These are phyloP conservation scores for Trypanosoma mega DNA, from an alignment of 208 protist species.

Conservation along the genomic window DNA sequence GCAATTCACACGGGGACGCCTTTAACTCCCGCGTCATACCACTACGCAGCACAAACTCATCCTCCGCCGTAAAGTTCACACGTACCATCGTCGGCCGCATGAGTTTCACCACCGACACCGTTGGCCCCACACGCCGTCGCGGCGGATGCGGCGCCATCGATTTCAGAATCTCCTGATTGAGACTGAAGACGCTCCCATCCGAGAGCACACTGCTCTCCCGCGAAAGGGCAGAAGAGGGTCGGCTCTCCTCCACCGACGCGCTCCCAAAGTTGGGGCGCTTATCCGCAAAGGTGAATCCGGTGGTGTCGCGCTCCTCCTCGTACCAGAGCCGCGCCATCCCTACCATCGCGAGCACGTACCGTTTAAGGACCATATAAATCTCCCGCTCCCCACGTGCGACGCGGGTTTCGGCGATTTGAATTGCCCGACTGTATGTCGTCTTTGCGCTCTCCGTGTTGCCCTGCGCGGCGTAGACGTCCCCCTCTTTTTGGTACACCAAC, in stretches of 20 bases:
- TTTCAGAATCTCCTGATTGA: conserved; percentile 75
- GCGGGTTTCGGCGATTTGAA: conserved; percentile 72
- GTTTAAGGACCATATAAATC: conserved; percentile 83
- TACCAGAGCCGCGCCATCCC: conserved; percentile 82
- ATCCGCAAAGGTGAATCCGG: conserved; percentile 57
- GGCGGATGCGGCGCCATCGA: conserved; percentile 64
- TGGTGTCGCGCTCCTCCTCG: conserved; percentile 67
- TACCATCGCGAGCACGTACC: conserved; percentile 81
- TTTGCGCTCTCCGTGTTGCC: conserved; percentile 58
- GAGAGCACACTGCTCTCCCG: conserved; percentile 58
- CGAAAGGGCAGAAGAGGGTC: conserved; percentile 46
- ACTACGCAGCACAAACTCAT: conserved; percentile 82
- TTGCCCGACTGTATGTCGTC: conserved; percentile 63
- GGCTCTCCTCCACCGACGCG: conserved; percentile 19
- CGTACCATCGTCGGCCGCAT: conserved; percentile 35
- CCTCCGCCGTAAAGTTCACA: conserved; percentile 35
- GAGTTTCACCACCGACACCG: conserved; percentile 48
- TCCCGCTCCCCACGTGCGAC: conserved; percentile 77
- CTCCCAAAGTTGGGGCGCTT: conserved; percentile 11
- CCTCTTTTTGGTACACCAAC: conserved; percentile 79
- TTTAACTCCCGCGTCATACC: conserved; percentile 80
- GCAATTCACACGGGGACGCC: conserved; percentile 77
- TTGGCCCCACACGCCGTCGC: conserved; percentile 55
- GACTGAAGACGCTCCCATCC: conserved; percentile 66
- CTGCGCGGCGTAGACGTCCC: conserved; percentile 57